Percentiles rank a stretch among this genome's conserved stretches.
phyloP scores from a whole-genome alignment of 202 grass and related monocot species.

The Panicum hallii region DNA sequence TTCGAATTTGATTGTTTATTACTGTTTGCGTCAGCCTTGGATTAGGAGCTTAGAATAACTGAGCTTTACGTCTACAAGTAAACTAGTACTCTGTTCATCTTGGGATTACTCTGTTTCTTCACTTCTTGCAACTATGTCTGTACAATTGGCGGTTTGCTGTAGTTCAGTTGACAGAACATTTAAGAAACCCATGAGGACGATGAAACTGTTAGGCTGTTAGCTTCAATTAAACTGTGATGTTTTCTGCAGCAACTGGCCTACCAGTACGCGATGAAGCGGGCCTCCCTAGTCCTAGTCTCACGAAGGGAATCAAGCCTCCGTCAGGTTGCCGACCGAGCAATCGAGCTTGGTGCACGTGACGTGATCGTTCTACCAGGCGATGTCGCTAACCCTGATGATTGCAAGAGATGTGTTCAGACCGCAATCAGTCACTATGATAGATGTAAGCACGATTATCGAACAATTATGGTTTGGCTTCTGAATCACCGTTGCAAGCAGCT shows the following conservation, averaged over 20 bases:
- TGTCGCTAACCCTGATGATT: slow-evolving; percentile 65
- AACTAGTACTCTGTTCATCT: background rate
- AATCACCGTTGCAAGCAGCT: background rate
- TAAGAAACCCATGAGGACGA: background rate
- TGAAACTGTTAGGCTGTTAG: background rate
- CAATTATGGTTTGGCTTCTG: background rate
- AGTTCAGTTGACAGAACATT: background rate
- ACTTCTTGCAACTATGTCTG: background rate
- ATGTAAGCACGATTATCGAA: slow-evolving; percentile 31
- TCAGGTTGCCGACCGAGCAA: slow-evolving; percentile 58
- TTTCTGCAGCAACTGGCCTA: slow-evolving; percentile 68
- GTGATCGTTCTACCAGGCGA: slow-evolving; percentile 61
- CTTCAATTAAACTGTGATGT: background rate
- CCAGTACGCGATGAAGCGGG: slow-evolving; percentile 68
- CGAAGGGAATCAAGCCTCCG: slow-evolving; percentile 71
- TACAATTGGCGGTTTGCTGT: background rate
- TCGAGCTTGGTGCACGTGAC: slow-evolving; percentile 59
- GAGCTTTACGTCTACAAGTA: background rate
- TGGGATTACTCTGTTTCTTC: background rate
- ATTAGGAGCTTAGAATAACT: background rate
- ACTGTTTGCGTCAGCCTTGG: background rate
- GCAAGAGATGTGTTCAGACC: slow-evolving; percentile 59
- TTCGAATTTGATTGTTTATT: background rate
- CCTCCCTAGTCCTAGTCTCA: slow-evolving; percentile 58
- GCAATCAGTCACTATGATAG: slow-evolving; percentile 58